phyloP scores from a whole-genome alignment of 202 grass and related monocot species.

The Dendrocalamus latiflorus region DNA sequence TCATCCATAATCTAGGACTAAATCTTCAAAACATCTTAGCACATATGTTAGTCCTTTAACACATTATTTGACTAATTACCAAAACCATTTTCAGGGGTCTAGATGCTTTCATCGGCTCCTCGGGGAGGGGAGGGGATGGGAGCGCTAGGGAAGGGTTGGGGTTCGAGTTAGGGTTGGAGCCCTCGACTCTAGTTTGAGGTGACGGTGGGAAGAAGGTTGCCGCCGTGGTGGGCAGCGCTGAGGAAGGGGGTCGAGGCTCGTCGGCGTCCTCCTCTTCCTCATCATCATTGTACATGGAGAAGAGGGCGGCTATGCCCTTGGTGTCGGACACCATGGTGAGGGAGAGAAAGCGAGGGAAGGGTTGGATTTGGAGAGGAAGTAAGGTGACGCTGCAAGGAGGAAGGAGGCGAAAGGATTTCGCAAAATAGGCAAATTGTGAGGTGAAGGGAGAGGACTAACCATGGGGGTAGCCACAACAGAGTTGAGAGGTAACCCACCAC shows the following conservation, averaged over 20 bases:
- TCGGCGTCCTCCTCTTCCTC: slow-evolving; percentile 61
- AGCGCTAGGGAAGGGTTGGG: not conserved
- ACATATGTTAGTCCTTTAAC: too few relatives aligned
- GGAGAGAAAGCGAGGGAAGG: not conserved
- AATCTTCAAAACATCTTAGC: too few relatives aligned
- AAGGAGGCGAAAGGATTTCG: not conserved
- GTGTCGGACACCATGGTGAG: slow-evolving; percentile 57
- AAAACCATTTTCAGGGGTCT: too few relatives aligned
- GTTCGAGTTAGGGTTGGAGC: slow-evolving; percentile 22
- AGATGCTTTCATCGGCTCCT: not conserved
- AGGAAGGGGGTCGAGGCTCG: slow-evolving; percentile 27
- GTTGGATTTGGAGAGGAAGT: not conserved
- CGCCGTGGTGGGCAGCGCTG: not conserved
- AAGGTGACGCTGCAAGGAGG: slow-evolving; percentile 13
- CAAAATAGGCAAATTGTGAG: not conserved
- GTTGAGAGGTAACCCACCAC: too few relatives aligned
- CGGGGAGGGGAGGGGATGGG: slow-evolving; percentile 23
- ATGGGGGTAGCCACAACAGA: too few relatives aligned
- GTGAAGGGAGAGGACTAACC: too few relatives aligned
- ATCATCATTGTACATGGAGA: slow-evolving; percentile 82
- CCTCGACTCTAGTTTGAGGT: slow-evolving; percentile 14
- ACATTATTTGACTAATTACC: too few relatives aligned
- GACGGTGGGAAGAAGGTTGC: slow-evolving; percentile 14
- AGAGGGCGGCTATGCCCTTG: slow-evolving; percentile 57
- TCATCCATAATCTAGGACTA: too few relatives aligned